Base-by-base conservation (phyloP, 2,329 filamentous ascomycete genomes). In the Verticillium albo-atrum region DNA sequence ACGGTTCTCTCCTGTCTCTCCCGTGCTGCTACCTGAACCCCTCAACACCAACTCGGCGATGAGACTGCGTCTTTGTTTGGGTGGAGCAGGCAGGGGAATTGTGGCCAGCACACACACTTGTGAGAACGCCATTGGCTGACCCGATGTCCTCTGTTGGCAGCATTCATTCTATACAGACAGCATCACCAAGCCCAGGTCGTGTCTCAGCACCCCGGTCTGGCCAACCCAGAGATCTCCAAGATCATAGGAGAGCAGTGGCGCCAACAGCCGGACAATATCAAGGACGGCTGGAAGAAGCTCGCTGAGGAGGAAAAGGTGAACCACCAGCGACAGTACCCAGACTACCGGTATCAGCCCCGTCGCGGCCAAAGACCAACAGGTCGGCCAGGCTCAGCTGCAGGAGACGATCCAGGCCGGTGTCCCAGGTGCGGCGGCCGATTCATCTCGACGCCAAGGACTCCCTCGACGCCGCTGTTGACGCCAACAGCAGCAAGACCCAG, bases 91-190 rank as follows among this genome's bases (percentile, higher is more conserved):
- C 25, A 56, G 47, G 42, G 59, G 52, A 55, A 53, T 9, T 14
- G 9, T 9, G 7, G 30, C 30, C 30, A 32, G 30, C 30, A 32
- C 30, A 51, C 37, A 58, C 47, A 63, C 54, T 61, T 54, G 47
- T 56, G 25, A 56, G 60, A 14, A 6, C 54, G 12, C 30, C 35
- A 23, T 57, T 56, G 58, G 58, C 71, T 75, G 60, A 75, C 66
- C 10, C 54, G 25, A 12, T 27, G 28, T 10, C n/a, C 9, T 27
- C 3, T 34, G 35, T 61, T 66, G 60, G 59, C 56, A 99, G 95
- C 94, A 56, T 99, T 99, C 78, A 99, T 99, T 66, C 82, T 99
- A 67, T 99, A 97, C 78, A 92, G 95, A 42, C 93, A 98, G 72
- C 90, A 96, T 73, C 89, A 95, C 68, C 94, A 98, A 74, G 87